A percentile compares a stretch with the other conserved stretches of the same genome.
These are phyloP conservation scores for Chaetomiaceae sp. DNA, from an alignment of 2,329 filamentous ascomycete species.

Conservation along the genomic window DNA sequence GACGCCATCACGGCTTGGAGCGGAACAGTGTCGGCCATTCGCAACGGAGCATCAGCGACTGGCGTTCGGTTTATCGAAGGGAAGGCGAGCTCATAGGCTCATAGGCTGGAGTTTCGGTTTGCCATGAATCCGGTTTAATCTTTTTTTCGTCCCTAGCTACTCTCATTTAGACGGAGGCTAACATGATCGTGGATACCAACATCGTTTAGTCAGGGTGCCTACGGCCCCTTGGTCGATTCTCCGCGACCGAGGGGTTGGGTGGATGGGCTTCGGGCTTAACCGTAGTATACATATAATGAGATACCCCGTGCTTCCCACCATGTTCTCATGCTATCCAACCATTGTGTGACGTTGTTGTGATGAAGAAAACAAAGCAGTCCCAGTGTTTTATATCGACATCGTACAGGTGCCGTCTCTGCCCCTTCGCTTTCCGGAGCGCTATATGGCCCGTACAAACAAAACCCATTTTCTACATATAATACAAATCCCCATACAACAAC, in stretches of 20 bases:
- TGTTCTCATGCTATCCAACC: too few relatives aligned
- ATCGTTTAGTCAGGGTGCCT: background rate
- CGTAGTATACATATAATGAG: constrained; percentile 5
- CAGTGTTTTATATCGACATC: too few relatives aligned
- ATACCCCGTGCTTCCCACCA: constrained; percentile 14
- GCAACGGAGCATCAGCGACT: background rate
- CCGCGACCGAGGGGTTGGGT: background rate
- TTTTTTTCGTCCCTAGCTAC: constrained; percentile 34
- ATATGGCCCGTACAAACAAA: background rate
- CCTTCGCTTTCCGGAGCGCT: too few relatives aligned
- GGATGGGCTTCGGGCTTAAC: background rate
- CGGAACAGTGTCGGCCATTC: background rate
- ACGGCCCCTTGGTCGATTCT: background rate
- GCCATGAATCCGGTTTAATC: constrained; percentile 29
- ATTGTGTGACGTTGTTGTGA: too few relatives aligned
- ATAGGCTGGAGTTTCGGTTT: constrained; percentile 16
- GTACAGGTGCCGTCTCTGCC: too few relatives aligned
- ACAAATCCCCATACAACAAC: background rate
- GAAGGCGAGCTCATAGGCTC: background rate
- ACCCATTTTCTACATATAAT: background rate
- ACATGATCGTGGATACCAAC: constrained; percentile 24
- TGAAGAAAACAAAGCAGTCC: too few relatives aligned
- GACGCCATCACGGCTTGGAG: constrained; percentile 6
- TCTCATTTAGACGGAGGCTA: constrained; percentile 40
- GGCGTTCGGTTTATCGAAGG: constrained; percentile 2